Percentiles rank a stretch among this genome's conserved stretches.
Evolutionary conservation across 306 rosid genomes (phyloP).

Genomic region (Trichosanthes truncata): DNA sequence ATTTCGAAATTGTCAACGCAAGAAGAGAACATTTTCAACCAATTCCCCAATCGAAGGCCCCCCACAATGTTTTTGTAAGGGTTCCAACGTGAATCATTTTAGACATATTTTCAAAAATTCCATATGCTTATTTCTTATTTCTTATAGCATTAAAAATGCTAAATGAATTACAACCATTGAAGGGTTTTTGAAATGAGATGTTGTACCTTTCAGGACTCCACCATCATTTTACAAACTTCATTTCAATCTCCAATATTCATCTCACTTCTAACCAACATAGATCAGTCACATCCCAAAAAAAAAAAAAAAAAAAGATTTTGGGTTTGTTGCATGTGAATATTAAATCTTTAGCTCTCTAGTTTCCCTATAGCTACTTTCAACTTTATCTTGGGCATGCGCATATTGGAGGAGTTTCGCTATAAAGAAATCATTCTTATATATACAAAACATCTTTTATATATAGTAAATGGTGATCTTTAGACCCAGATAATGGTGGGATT

Average conservation of each 20-base stretch:
- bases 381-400: conserved; percentile 4
- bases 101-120: background rate
- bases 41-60: background rate
- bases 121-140: background rate
- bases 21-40: background rate
- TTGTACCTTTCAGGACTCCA: background rate
- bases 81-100: background rate
- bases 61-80: background rate
- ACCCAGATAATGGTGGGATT: background rate
- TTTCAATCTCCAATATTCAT: background rate
- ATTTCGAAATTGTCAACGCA: background rate
- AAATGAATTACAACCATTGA: background rate
- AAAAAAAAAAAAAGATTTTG: background rate
- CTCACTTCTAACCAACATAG: background rate
- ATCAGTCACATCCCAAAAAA: background rate
- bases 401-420: background rate
- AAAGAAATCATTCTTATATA: background rate
- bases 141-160: background rate
- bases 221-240: background rate
- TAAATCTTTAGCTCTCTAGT: background rate
- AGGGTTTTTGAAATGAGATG: background rate
- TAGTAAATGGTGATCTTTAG: background rate
- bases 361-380: background rate
- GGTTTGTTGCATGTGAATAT: background rate
- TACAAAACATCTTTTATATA: background rate